Evolutionary conservation across 805 yeast genomes (phyloP).

Genomic region (Starmerella cellae): DNA sequence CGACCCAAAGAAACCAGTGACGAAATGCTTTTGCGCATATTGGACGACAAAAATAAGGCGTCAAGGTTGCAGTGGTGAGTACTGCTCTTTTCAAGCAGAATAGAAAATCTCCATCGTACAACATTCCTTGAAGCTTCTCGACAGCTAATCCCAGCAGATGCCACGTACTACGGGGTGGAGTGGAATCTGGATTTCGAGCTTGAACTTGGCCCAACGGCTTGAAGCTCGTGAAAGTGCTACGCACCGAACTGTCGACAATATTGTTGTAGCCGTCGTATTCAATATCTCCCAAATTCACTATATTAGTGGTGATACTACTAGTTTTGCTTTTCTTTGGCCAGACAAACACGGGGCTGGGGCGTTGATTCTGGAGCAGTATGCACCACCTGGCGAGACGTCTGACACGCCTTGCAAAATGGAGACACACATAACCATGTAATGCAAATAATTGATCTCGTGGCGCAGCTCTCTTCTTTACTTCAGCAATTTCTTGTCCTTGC

Average conservation of each 20-base stretch:
- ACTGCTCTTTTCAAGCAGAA: slow-evolving; percentile 23
- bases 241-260: slow-evolving; percentile 4
- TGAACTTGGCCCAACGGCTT: slow-evolving; percentile 14
- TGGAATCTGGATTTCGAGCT: slow-evolving; percentile 24
- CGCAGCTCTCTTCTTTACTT: background rate
- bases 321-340: slow-evolving; percentile 2
- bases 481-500: background rate
- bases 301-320: background rate
- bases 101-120: slow-evolving; percentile 15
- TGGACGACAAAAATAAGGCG: slow-evolving; percentile 22
- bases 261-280: slow-evolving; percentile 11
- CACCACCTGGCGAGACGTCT: slow-evolving; percentile 17
- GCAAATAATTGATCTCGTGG: slow-evolving; percentile 11
- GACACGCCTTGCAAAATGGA: slow-evolving; percentile 14
- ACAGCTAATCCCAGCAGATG: slow-evolving; percentile 20
- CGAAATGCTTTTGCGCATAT: slow-evolving; percentile 19
- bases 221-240: slow-evolving; percentile 10
- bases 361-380: slow-evolving; percentile 8
- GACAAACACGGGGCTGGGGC: slow-evolving; percentile 14
- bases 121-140: background rate
- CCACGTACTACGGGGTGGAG: slow-evolving; percentile 23
- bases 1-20: slow-evolving; percentile 25
- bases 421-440: slow-evolving; percentile 13
- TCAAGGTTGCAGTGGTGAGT: slow-evolving; percentile 17
- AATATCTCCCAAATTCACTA: slow-evolving; percentile 5